phyloP scores from a whole-genome alignment of 371 early-diverging fungal species.

The Parasitella parasitica region DNA sequence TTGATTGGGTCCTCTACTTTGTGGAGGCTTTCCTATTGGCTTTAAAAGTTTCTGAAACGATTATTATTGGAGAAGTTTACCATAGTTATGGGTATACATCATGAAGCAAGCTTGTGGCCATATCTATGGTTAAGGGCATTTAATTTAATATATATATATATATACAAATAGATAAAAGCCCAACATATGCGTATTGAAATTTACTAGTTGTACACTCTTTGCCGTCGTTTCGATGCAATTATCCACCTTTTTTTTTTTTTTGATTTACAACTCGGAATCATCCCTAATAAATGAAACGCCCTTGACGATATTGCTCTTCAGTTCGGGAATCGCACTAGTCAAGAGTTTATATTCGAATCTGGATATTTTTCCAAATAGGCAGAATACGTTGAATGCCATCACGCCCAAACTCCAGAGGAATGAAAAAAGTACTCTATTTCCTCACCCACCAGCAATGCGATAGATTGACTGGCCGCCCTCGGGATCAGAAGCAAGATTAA shows the following conservation, averaged over 20 bases:
- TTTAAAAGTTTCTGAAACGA: too few species aligned
- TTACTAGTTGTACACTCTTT: neutral
- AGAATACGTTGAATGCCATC: constrained; percentile 71
- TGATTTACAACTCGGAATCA: constrained; percentile 24
- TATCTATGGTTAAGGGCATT: too few species aligned
- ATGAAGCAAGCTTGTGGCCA: too few species aligned
- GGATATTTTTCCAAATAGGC: constrained; percentile 64
- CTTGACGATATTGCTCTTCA: constrained; percentile 74
- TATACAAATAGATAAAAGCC: neutral
- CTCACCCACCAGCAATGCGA: constrained; percentile 35
- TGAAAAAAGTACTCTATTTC: constrained; percentile 79
- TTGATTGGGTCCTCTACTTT: too few species aligned
- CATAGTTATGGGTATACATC: too few species aligned
- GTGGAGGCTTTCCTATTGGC: too few species aligned
- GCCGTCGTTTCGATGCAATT: neutral
- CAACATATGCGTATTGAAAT: neutral
- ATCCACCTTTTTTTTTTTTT: neutral
- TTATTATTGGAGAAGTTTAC: too few species aligned
- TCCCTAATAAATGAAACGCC: constrained; percentile 54
- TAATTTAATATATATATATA: too few species aligned
- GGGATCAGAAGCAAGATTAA: constrained; percentile 73
- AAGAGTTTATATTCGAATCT: constrained; percentile 66
- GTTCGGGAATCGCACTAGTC: constrained; percentile 66
- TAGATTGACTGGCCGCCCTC: constrained; percentile 49
- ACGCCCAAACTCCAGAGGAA: constrained; percentile 78